Evolutionary conservation across 148 eudicot species (phyloP).

Genomic region (Nepenthes gracilis): DNA sequence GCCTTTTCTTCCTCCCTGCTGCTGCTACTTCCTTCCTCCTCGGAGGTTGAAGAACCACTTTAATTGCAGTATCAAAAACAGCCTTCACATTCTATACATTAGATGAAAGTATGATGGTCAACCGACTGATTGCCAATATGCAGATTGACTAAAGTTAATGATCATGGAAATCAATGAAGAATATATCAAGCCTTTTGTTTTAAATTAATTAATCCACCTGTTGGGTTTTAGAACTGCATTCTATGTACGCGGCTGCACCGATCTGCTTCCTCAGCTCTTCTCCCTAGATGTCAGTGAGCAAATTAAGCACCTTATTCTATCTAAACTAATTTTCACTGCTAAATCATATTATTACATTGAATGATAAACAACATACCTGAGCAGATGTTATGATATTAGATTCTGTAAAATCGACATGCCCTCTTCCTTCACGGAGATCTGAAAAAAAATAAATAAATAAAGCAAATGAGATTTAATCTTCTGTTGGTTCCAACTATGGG

Average conservation of each 20-base stretch:
- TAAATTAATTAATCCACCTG: slow-evolving; percentile 34
- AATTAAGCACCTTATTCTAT: neutral
- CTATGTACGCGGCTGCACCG: slow-evolving; percentile 95
- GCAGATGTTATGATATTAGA: slow-evolving; percentile 55
- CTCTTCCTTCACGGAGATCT: slow-evolving; percentile 88
- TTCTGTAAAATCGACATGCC: slow-evolving; percentile 73
- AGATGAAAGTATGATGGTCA: neutral
- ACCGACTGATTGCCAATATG: too few species aligned
- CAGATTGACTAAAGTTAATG: too few species aligned
- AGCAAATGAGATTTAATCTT: neutral
- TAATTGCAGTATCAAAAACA: slow-evolving; percentile 78
- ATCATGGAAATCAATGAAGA: too few species aligned
- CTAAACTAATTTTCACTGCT: neutral
- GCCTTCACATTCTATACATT: slow-evolving; percentile 78
- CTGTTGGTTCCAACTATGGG: neutral
- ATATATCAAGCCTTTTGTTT: too few species aligned
- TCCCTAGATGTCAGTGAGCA: slow-evolving; percentile 27
- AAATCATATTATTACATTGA: neutral
- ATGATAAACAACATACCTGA: slow-evolving; percentile 38
- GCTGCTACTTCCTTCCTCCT: slow-evolving; percentile 60
- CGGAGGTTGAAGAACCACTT: slow-evolving; percentile 96
- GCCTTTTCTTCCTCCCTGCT: neutral
- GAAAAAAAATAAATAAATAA: neutral
- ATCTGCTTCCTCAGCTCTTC: slow-evolving; percentile 96
- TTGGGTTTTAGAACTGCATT: slow-evolving; percentile 98